Evolutionary conservation across 73 alveolate species (phyloP).

Genomic region (Paramecium tetraurelia): DNA sequence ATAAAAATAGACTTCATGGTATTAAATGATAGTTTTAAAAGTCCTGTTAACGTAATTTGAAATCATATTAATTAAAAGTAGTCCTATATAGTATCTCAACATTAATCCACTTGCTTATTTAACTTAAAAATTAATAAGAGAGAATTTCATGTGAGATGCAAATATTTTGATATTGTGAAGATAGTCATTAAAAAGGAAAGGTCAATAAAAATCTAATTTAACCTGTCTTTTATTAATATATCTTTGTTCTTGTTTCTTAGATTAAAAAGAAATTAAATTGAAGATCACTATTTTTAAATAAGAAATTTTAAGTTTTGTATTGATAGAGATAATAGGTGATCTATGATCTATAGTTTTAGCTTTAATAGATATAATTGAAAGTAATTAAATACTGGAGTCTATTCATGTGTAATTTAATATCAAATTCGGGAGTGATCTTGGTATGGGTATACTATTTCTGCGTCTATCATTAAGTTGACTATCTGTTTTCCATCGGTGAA

Average conservation of each 20-base stretch:
- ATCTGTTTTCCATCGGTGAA: conserved; percentile 16
- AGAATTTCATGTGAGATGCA: too few species aligned
- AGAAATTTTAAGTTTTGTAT: neutral
- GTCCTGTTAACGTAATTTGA: too few species aligned
- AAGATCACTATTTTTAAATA: neutral
- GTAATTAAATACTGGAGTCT: neutral
- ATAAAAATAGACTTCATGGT: too few species aligned
- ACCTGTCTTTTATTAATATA: neutral
- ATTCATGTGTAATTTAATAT: neutral
- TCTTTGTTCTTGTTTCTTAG: neutral
- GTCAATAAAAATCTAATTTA: neutral
- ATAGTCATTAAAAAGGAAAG: neutral
- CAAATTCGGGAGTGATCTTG: neutral
- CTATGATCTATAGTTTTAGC: neutral
- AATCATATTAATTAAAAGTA: too few species aligned
- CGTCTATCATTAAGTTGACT: neutral
- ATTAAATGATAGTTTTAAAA: too few species aligned
- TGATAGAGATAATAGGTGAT: neutral
- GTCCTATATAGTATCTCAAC: too few species aligned
- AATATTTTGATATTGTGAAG: neutral
- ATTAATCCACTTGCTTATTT: too few species aligned
- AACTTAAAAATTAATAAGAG: too few species aligned
- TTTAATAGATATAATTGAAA: neutral
- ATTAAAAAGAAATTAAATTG: neutral
- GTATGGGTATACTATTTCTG: neutral